These are phyloP conservation scores for Reutealis trisperma DNA, from an alignment of 345 rosid species.

Conservation along the genomic window DNA sequence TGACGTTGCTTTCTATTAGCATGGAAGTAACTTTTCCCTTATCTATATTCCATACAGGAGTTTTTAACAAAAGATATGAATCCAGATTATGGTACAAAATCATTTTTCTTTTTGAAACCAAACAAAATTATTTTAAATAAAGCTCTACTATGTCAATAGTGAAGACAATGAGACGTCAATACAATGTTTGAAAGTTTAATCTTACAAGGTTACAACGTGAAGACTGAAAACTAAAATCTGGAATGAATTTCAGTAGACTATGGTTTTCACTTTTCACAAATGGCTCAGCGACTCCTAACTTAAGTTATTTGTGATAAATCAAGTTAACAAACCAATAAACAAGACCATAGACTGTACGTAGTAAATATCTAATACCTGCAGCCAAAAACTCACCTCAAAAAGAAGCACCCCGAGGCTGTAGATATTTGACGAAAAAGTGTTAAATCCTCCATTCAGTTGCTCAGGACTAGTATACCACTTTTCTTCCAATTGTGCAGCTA, in stretches of 20 bases:
- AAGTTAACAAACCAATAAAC: not conserved
- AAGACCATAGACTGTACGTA: not conserved
- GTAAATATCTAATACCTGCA: conserved; percentile 1
- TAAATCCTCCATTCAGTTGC: conserved; percentile 46
- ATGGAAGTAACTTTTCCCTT: not conserved
- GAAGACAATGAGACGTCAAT: not conserved
- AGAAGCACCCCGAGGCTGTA: conserved; percentile 76
- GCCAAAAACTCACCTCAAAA: conserved; percentile 60
- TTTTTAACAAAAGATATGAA: not conserved
- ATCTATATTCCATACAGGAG: not conserved
- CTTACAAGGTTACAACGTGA: no score
- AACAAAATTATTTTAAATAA: not conserved
- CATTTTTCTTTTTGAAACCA: not conserved
- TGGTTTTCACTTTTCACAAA: not conserved
- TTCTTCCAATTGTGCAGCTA: conserved; percentile 45
- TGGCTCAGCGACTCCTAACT: not conserved
- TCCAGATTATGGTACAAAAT: not conserved
- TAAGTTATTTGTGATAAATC: not conserved
- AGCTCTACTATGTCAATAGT: not conserved
- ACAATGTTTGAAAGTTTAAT: not conserved
- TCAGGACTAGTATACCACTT: conserved; percentile 71
- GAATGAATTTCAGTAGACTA: no score
- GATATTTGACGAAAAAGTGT: conserved; percentile 56
- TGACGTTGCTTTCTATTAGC: not conserved
- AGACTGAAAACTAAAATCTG: no score